Percentiles rank a stretch among this genome's conserved stretches.
Conservation (phyloP, 768 basidiomycete genomes). For the Russula lepida region DNA sequence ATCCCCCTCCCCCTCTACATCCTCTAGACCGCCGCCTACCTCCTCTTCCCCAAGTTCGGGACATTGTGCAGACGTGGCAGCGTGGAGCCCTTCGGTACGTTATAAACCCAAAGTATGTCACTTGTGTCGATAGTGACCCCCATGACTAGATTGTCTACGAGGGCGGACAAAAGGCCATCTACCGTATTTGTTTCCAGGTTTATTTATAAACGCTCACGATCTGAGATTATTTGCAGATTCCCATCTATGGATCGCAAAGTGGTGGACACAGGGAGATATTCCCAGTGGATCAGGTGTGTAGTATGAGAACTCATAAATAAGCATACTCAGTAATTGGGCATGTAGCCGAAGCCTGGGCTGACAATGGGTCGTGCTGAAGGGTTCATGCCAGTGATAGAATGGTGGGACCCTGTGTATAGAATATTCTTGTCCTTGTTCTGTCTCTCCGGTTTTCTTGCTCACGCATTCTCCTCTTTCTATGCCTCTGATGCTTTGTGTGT, state of each 20-base stretch:
- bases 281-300: constrained; percentile 43
- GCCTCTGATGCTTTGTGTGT: neutral
- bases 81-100: constrained; percentile 41
- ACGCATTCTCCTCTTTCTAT: neutral
- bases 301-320: neutral
- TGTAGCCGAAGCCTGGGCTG: constrained; percentile 47
- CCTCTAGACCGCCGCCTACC: constrained; percentile 23
- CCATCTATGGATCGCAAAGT: constrained; percentile 51
- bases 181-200: constrained; percentile 29
- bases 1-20: constrained; percentile 23
- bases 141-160: constrained; percentile 34
- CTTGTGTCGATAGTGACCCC: neutral
- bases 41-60: constrained; percentile 25
- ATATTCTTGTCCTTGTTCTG: neutral
- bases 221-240: constrained; percentile 28
- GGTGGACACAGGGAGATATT: constrained; percentile 55
- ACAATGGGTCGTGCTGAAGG: constrained; percentile 37
- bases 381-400: neutral
- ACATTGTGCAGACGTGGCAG: constrained; percentile 35
- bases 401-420: neutral
- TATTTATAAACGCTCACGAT: neutral
- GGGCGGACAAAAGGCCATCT: constrained; percentile 40
- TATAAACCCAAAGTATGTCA: neutral
- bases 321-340: constrained; percentile 1
- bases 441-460: neutral